Base-by-base conservation (phyloP, 768 basidiomycete species). In the Mycena venus region DNA sequence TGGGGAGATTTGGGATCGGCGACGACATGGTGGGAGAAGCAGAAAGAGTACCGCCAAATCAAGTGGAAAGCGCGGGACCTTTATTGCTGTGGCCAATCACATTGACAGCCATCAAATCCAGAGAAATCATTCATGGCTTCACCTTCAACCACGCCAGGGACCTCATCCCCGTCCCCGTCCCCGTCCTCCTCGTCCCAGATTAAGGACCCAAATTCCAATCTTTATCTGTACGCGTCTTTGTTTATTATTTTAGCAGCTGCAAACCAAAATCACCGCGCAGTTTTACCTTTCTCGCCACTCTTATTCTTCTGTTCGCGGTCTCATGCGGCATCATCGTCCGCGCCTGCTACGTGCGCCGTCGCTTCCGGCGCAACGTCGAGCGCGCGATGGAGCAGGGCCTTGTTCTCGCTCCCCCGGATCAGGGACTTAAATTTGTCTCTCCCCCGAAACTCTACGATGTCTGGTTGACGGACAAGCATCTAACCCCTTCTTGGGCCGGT, bases 201-300 rank as follows among this genome's bases (percentile, higher is more conserved):
- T 25, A 51, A 51, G 3, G 55, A 60, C 36, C 58, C 58, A 9
- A 38, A 38, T 34, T 84, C 84, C 78, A 88, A 87, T 74, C 85
- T 89, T 61, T 89, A 88, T 72, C 83, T 90, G 86, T 86, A 55
- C 34, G 85, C 83, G 40, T 42, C 32, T 55, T 61, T 17, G 15
- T 21, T 34, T 65, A 59, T 38, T 51, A n/a, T 58, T n/a, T 34
- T 56, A n/a, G n/a, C n/a, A n/a, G n/a, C n/a, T n/a, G n/a, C n/a
- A n/a, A n/a, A n/a, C n/a, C n/a, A n/a, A n/a, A n/a, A n/a, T n/a
- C n/a, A n/a, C n/a, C n/a, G n/a, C n/a, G n/a, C 80, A 93, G 91
- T 31, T 90, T 92, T 81, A 94, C 93, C 5, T 94, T 94, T 78
- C 88, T 94, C 42, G 92, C 93, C 27, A 94, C 93, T 4, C 88